Percentiles rank a stretch among this genome's conserved stretches.
These are phyloP conservation scores for Ilyonectria mors-panacis DNA, from an alignment of 2,329 filamentous ascomycete species.

Conservation along the genomic window DNA sequence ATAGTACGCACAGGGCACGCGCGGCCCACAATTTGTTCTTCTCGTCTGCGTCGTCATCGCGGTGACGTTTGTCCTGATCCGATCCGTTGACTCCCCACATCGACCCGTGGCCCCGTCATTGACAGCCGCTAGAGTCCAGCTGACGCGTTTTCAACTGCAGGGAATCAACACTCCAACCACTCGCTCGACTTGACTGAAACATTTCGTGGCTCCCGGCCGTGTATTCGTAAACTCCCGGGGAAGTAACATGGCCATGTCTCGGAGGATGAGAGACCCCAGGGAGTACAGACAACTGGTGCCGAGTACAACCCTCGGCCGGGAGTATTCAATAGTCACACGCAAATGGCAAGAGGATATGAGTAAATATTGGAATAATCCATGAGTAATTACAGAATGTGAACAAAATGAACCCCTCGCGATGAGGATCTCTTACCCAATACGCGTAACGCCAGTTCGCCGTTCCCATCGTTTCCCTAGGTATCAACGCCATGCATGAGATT, in stretches of 20 bases:
- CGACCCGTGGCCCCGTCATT: neutral
- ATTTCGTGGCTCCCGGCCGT: neutral
- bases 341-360: neutral
- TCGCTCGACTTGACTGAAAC: conserved; percentile 4
- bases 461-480: conserved; percentile 22
- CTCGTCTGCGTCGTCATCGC: neutral
- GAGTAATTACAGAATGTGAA: neutral
- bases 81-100: neutral
- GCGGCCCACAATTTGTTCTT: neutral
- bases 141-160: neutral
- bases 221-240: neutral
- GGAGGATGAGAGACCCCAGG: neutral
- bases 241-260: neutral
- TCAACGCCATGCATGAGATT: conserved; percentile 27
- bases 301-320: neutral
- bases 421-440: neutral
- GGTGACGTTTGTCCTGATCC: conserved; percentile 2
- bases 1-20: neutral
- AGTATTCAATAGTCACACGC: neutral
- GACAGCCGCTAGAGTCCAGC: neutral
- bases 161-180: neutral
- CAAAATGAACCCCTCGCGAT: neutral
- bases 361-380: neutral
- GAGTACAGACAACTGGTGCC: neutral
- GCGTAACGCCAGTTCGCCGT: conserved; percentile 16